A percentile compares a stretch with the other conserved stretches of the same genome.
phyloP scores from a whole-genome alignment of 1,139 yeast species.

The Zygoascus hellenicus region DNA sequence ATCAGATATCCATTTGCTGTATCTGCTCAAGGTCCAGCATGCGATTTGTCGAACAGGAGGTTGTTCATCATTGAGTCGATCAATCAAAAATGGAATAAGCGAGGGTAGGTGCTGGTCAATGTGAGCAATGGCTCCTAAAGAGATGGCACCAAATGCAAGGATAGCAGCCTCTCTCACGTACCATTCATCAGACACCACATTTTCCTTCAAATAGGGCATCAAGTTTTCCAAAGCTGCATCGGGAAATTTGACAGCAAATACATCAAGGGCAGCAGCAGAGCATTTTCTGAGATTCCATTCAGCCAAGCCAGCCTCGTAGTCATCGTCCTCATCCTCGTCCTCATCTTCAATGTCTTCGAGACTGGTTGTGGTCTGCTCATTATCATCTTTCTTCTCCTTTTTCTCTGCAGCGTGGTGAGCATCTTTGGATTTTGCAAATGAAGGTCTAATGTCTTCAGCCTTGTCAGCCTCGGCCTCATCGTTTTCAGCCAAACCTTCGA shows the following conservation, averaged over 20 bases:
- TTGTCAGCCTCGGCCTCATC: conserved; percentile 75
- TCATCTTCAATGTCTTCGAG: conserved; percentile 45
- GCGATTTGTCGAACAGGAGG: conserved; percentile 88
- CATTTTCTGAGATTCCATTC: conserved; percentile 94
- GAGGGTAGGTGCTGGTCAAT: conserved; percentile 71
- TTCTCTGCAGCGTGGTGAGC: conserved; percentile 43
- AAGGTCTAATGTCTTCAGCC: conserved; percentile 83
- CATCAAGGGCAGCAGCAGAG: conserved; percentile 87
- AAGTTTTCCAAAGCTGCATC: conserved; percentile 59
- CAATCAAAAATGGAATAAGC: conserved; percentile 78
- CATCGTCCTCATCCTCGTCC: conserved; percentile 60
- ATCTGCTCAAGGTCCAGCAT: conserved; percentile 92
- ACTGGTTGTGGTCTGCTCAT: conserved; percentile 36
- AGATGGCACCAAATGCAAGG: conserved; percentile 90
- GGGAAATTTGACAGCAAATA: conserved; percentile 65
- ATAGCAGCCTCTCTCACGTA: conserved; percentile 89
- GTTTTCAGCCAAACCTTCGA: conserved; percentile 56
- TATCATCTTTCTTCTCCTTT: conserved; percentile 33
- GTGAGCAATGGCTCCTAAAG: conserved; percentile 76
- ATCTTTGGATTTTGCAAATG: conserved; percentile 61
- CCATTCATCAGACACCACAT: conserved; percentile 71
- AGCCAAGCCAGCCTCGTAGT: conserved; percentile 53
- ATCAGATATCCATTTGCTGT: conserved; percentile 63
- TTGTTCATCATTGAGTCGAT: conserved; percentile 66
- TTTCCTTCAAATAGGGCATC: conserved; percentile 69